These are phyloP conservation scores for Phytophthora sansomeana DNA, from an alignment of 352 stramenopile species.

Conservation along the genomic window DNA sequence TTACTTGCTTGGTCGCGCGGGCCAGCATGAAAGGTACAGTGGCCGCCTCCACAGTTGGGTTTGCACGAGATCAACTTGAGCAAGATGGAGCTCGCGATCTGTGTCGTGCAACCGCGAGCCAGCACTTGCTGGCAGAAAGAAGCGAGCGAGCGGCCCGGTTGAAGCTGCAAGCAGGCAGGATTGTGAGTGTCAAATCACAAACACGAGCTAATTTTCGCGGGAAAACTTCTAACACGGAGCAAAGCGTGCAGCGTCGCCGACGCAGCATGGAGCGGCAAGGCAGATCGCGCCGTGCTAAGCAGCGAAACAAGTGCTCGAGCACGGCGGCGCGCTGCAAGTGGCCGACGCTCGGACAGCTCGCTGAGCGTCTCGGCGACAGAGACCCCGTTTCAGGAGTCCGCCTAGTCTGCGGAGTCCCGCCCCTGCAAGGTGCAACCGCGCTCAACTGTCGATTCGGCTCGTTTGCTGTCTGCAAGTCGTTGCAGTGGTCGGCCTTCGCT, in stretches of 20 bases:
- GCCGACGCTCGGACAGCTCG: not conserved
- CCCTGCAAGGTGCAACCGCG: slow-evolving; percentile 20
- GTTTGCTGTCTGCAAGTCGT: slow-evolving; percentile 27
- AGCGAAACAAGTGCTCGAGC: slow-evolving; percentile 14
- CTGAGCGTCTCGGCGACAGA: not conserved
- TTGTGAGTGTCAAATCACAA: slow-evolving; percentile 28
- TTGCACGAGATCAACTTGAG: slow-evolving; percentile 6
- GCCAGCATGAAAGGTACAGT: not conserved
- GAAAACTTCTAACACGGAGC: not conserved
- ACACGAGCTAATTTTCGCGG: slow-evolving; percentile 22
- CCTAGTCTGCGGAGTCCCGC: slow-evolving; percentile 28
- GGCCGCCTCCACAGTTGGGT: not conserved
- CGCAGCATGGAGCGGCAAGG: not conserved
- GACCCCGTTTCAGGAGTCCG: slow-evolving; percentile 15
- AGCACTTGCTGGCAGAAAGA: slow-evolving; percentile 30
- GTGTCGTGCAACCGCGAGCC: slow-evolving; percentile 22
- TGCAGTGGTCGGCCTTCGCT: slow-evolving; percentile 11
- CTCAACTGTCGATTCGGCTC: slow-evolving; percentile 30
- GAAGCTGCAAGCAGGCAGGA: slow-evolving; percentile 6
- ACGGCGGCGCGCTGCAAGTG: not conserved
- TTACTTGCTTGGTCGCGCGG: no score
- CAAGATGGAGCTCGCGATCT: slow-evolving; percentile 23
- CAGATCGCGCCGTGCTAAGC: slow-evolving; percentile 12
- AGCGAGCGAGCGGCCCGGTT: no score
- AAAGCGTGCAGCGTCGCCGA: not conserved